Evolutionary conservation across 75 land plant species (phyloP), one percentile per base, ranked within the genome.

Genomic region (Cunninghamia lanceolata): DNA sequence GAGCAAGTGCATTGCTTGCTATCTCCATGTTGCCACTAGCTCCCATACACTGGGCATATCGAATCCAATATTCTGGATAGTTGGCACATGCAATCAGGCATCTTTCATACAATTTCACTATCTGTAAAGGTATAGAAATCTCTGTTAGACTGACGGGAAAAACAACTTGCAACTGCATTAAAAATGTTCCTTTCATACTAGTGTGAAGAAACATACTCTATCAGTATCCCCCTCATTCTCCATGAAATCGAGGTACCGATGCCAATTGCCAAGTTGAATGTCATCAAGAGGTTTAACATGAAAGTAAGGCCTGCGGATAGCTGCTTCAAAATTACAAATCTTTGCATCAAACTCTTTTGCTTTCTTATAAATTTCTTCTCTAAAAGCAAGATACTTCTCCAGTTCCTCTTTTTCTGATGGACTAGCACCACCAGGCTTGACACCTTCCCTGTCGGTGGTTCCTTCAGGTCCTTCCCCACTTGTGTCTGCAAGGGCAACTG

Each of bases 71-170:
- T 71, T 97, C 99, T 10, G 95, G 93, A 78, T 97, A 96, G 84
- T 91, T 93, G 16, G 99, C 98, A 90, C 98, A 97, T 36, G 99
- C 93, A 87, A 97, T 94, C 39, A 97, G 87, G 85, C 99, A 97
- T 88, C 99, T 92, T 85, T 97, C 99, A 88, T 96, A 94, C 71
- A 96, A 88, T 79, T 97, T 96, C 66, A 96, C 91, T 38, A 86
- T 88, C 97, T 94, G 89, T 85, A 52, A 54, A 86, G 68, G 32
- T 73, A 68, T 66, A 73, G 54, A 50, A 75, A 59, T 21, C 9
- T 40, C n/a, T 40, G n/a, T 76, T 79, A 84, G 34, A 68, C 75
- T 36, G 54, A 77, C 42, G 79, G 14, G 34, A 86, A 53, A 40
- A 32, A 85, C 38, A 17, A 46, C 3, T 45, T 76, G n/a, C 45